These are phyloP conservation scores for Colletotrichum sp. DNA, from an alignment of 2,329 filamentous ascomycete species.

Conservation along the genomic window DNA sequence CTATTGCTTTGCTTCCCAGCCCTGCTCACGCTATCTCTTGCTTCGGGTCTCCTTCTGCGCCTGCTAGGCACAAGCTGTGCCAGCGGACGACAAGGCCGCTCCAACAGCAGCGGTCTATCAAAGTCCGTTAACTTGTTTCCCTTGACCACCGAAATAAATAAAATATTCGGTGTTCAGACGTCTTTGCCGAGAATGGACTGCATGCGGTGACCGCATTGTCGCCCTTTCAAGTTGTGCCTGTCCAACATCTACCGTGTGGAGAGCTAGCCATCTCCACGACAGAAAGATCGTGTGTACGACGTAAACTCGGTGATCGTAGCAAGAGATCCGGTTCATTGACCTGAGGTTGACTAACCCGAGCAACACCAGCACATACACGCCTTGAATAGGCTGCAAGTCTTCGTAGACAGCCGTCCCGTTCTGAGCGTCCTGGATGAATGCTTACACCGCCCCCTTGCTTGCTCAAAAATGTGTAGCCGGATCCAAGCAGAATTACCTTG, in stretches of 20 bases:
- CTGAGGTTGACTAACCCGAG: constrained; percentile 42
- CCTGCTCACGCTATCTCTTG: not conserved
- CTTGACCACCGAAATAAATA: constrained; percentile 24
- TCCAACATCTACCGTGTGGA: not conserved
- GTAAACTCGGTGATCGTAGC: constrained; percentile 34
- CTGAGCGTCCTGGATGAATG: constrained; percentile 36
- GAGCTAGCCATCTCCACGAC: constrained; percentile 35
- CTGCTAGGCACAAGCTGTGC: constrained; percentile 28
- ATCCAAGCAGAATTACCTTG: constrained; percentile 40
- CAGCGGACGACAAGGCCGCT: constrained; percentile 20
- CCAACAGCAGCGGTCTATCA: constrained; percentile 29
- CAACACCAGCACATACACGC: constrained; percentile 38
- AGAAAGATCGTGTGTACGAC: constrained; percentile 38
- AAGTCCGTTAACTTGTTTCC: constrained; percentile 37
- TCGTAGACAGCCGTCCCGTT: constrained; percentile 31
- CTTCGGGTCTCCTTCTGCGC: not conserved
- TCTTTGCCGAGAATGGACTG: constrained; percentile 29
- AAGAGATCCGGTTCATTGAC: constrained; percentile 34
- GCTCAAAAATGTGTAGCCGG: constrained; percentile 48
- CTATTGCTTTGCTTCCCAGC: not conserved
- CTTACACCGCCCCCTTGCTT: constrained; percentile 42
- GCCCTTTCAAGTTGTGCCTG: constrained; percentile 7
- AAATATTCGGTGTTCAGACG: constrained; percentile 28
- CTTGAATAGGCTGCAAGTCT: not conserved
- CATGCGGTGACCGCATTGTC: constrained; percentile 20